Base-by-base conservation (phyloP, 441 rosid genomes). In the Sinapis alba region DNA sequence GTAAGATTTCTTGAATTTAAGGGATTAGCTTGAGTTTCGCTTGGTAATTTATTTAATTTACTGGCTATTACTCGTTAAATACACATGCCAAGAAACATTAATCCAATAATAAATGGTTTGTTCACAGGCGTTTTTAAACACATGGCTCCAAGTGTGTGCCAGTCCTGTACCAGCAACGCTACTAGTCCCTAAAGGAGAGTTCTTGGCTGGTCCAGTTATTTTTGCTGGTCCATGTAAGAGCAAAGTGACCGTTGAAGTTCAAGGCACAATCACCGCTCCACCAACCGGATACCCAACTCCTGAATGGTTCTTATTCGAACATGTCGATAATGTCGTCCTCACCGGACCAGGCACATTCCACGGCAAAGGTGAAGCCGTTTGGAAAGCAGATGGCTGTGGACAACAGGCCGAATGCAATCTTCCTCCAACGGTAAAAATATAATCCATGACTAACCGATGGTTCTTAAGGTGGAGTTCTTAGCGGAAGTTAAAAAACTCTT, bases 201-300 rank as follows among this genome's bases (percentile, higher is more conserved):
- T 73, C 16, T 58, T 80, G 47, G 59, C 64, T 16, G 78, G 79
- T 54, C 75, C 71, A n/a, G 72, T 65, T 26, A 78, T 69, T 11
- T 73, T 81, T 7, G 73, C 80, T 7, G 81, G 83, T 61, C 83
- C 81, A 65, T 80, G 81, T 58, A 77, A 69, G 43, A 72, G 67
- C 18, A 43, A 63, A 41, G 36, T 73, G 20, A 69, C 81, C 8
- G 78, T 81, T 8, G 47, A 73, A 23, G 76, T 77, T 30, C 27
- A 65, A 23, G 83, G 83, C 16, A 70, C 78, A 0, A 12, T 81
- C 57, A 27, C 30, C 27, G 83, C 83, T 18, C 70, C 79, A 18
- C 6, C 71, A 1, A 62, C 68, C 56, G 68, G 71, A 60, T 81
- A 9, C 20, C 61, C 78, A 1, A 54, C 73, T 1, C 71, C 67